These are phyloP conservation scores for Apiospora kogelbergensis DNA, from an alignment of 2,329 filamentous ascomycete genomes.

Conservation along the genomic window DNA sequence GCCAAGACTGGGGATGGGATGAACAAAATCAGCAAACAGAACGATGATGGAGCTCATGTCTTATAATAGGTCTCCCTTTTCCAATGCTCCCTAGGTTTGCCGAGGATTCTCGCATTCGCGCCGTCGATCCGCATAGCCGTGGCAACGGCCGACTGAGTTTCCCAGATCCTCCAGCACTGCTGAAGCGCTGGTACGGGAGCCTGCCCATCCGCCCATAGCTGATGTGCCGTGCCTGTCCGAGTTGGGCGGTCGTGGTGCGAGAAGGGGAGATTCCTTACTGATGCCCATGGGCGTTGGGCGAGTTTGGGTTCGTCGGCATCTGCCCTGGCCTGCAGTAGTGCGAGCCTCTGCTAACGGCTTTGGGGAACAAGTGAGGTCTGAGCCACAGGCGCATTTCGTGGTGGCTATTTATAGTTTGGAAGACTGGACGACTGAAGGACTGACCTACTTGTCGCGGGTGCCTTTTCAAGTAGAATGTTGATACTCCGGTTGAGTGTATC, in stretches of 20 bases:
- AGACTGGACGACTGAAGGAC: not conserved
- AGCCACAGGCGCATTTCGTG: not conserved
- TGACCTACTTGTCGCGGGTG: no score
- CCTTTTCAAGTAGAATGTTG: not conserved
- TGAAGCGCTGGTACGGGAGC: not conserved
- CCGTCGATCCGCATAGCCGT: not conserved
- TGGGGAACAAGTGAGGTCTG: not conserved
- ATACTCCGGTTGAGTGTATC: no score
- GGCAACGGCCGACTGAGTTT: not conserved
- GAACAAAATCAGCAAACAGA: not conserved
- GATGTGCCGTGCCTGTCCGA: not conserved
- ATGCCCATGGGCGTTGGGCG: not conserved
- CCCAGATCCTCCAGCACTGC: not conserved
- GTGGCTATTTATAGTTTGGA: not conserved
- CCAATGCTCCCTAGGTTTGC: not conserved
- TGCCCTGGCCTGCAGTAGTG: not conserved
- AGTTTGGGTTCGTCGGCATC: not conserved
- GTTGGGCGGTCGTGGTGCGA: not conserved
- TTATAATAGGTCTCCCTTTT: not conserved
- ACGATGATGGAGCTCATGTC: not conserved
- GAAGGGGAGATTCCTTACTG: not conserved
- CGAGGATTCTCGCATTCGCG: not conserved
- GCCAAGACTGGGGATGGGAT: constrained; percentile 2
- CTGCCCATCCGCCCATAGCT: not conserved
- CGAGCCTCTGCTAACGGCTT: not conserved